Base-by-base conservation (phyloP, 2,329 filamentous ascomycete species). In the Exophiala lecanii-corni region DNA sequence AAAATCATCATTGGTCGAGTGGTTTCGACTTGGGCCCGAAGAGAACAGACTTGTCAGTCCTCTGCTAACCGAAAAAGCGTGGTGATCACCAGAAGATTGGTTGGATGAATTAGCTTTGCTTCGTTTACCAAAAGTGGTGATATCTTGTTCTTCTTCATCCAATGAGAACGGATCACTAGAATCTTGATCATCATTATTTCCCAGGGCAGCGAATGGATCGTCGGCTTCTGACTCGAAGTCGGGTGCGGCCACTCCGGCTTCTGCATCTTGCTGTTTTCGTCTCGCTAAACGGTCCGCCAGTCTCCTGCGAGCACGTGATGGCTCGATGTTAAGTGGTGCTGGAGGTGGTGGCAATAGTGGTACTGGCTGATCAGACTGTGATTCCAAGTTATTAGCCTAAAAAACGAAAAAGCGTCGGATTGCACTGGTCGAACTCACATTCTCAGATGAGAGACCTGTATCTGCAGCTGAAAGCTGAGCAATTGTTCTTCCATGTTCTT, bases 201-300 rank as follows among this genome's bases (percentile, higher is more conserved):
- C 66, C 2, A 68, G 67, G 7, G 49, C 49, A 36, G 54, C 47
- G 36, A 56, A 56, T 34, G 53, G 52, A 36, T 57, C 55, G 18
- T 57, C 54, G 2, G 40, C 49, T 39, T 59, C 57, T 7, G 55
- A 51, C 15, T 53, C 57, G 21, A 55, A 59, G 4, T 59, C 57
- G 16, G 60, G 57, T 5, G 52, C 47, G 18, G 52, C 43, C 31
- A 51, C 44, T 38, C 50, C 45, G 26, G 49, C 50, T 20, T 56
- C 65, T 2, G 72, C 62, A 31, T 65, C 67, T 17, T 70, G 65
- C 4, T 72, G 66, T 53, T 81, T 79, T 53, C 87, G 84, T 65
- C 84, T 78, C 2, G 86, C 79, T 58, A 97, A 74, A 9, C 89
- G 81, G 9, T 86, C 86, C n/a, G 89, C 89, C n/a, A 97, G 77